Percentiles rank a stretch among this genome's conserved stretches.
Conservation (phyloP, 176 grass and related monocot genomes). For the Phoenix roebelenii region DNA sequence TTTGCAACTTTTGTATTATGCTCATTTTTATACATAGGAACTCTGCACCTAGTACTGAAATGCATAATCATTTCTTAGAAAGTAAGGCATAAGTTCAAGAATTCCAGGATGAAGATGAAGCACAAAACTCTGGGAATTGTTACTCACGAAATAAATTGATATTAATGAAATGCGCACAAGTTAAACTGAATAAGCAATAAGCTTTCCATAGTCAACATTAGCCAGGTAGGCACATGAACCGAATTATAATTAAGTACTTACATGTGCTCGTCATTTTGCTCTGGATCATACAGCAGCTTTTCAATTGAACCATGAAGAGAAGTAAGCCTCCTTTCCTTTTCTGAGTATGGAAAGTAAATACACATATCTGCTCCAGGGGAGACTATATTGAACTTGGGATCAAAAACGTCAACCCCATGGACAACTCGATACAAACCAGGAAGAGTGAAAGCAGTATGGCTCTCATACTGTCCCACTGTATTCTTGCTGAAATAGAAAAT, state of each 20-base stretch:
- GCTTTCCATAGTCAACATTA: neutral
- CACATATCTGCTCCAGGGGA: constrained; percentile 89
- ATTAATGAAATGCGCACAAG: no score
- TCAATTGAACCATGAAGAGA: constrained; percentile 80
- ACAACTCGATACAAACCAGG: constrained; percentile 77
- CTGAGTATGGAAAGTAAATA: constrained; percentile 81
- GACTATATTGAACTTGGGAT: constrained; percentile 96
- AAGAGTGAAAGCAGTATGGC: constrained; percentile 77
- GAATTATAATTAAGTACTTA: constrained; percentile 32
- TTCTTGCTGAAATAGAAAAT: constrained; percentile 59
- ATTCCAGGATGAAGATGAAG: no score
- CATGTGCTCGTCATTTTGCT: constrained; percentile 82
- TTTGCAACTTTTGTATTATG: no score
- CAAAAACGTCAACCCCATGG: constrained; percentile 94
- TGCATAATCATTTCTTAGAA: no score
- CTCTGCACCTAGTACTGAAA: no score
- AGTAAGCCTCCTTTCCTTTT: constrained; percentile 67
- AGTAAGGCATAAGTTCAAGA: no score
- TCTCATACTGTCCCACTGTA: constrained; percentile 94
- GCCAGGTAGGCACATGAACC: neutral
- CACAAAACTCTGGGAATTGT: no score
- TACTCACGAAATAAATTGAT: no score
- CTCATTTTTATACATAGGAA: no score
- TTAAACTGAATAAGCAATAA: no score
- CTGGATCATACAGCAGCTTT: constrained; percentile 61